A percentile compares a stretch with the other conserved stretches of the same genome.
Conservation (phyloP, 2,329 filamentous ascomycete species). For the Aureobasidium vineae region DNA sequence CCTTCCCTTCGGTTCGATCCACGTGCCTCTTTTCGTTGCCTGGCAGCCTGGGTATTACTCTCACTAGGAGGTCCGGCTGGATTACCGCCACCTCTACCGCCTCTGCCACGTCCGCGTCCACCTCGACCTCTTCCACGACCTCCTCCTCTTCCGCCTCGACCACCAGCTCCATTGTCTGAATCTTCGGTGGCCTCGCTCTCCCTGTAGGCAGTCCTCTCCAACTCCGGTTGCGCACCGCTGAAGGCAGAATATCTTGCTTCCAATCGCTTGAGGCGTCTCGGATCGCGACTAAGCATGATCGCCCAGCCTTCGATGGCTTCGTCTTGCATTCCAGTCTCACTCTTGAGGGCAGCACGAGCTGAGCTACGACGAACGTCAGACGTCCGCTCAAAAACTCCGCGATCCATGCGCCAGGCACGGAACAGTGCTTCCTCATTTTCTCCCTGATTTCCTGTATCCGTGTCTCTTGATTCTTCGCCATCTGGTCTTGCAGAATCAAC, state of each 20-base stretch:
- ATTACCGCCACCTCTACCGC: conserved; percentile 53
- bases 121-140: conserved; percentile 52
- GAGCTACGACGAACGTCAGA: conserved; percentile 65
- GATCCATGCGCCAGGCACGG: conserved; percentile 64
- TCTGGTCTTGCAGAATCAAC: conserved; percentile 62
- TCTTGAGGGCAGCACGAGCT: conserved; percentile 62
- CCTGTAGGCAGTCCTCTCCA: conserved; percentile 66
- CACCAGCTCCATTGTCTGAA: conserved; percentile 53
- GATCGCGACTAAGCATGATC: conserved; percentile 75
- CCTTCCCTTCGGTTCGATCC: conserved; percentile 83
- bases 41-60: conserved; percentile 67
- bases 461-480: conserved; percentile 51
- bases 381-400: conserved; percentile 68
- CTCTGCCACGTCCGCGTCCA: conserved; percentile 41
- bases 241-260: conserved; percentile 69
- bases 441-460: conserved; percentile 44
- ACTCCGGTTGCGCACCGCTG: conserved; percentile 61
- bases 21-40: conserved; percentile 75
- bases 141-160: conserved; percentile 42
- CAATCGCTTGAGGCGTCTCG: conserved; percentile 64
- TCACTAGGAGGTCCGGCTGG: conserved; percentile 65
- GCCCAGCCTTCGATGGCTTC: conserved; percentile 94
- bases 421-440: conserved; percentile 70
- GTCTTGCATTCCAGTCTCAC: conserved; percentile 84
- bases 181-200: conserved; percentile 55